These are phyloP conservation scores for Scheffersomyces stambukii DNA, from an alignment of 1,139 yeast species.

Conservation along the genomic window DNA sequence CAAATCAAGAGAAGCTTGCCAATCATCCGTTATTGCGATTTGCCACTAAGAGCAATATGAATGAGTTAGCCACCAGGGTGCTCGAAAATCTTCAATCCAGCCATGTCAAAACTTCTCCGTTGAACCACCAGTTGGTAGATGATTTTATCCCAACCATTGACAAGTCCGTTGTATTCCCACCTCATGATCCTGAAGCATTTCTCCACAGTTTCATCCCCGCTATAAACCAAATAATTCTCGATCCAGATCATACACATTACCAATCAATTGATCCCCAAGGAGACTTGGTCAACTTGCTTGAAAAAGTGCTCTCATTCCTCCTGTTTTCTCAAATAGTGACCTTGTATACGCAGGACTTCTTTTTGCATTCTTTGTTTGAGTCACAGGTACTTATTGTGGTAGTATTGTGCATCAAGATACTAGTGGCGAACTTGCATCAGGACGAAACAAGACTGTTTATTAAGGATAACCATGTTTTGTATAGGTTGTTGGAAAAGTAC, in stretches of 20 bases:
- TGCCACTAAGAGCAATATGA: constrained; percentile 5
- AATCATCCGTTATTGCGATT: background rate
- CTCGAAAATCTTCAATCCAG: constrained; percentile 5
- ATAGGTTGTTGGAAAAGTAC: constrained; percentile 5
- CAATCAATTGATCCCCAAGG: constrained; percentile 19
- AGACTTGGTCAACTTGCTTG: constrained; percentile 18
- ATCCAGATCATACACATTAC: constrained; percentile 14
- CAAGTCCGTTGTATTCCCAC: constrained; percentile 1
- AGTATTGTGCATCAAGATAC: constrained; percentile 17
- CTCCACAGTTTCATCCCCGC: constrained; percentile 7
- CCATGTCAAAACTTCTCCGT: constrained; percentile 4
- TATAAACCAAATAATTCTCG: constrained; percentile 10
- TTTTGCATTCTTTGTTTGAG: constrained; percentile 13
- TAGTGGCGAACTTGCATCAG: constrained; percentile 15
- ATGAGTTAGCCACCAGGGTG: constrained; percentile 6
- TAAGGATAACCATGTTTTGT: constrained; percentile 7
- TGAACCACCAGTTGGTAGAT: constrained; percentile 10
- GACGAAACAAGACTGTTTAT: constrained; percentile 15
- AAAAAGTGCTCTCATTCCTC: constrained; percentile 16
- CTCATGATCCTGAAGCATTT: constrained; percentile 1
- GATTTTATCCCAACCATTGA: constrained; percentile 8
- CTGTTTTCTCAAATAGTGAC: constrained; percentile 15
- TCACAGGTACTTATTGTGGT: constrained; percentile 10
- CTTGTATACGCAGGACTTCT: constrained; percentile 19
- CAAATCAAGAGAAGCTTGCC: background rate